Base-by-base conservation (phyloP, 2,329 filamentous ascomycete species). In the Boeremia exigua region DNA sequence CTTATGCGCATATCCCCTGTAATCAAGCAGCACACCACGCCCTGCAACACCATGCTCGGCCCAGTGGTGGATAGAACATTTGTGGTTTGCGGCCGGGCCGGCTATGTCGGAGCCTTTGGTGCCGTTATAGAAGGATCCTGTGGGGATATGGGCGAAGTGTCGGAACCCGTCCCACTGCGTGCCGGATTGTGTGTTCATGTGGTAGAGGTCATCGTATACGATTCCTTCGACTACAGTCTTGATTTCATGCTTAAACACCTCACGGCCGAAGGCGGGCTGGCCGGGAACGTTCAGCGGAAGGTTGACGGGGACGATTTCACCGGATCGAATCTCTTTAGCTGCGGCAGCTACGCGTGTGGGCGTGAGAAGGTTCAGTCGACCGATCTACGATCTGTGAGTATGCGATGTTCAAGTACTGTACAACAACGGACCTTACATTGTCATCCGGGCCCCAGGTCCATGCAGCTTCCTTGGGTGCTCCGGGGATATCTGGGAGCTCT, bases 371-470 rank as follows among this genome's bases (percentile, higher is more conserved):
- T 86, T 86, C 38, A 86, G 65, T 39, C 84, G 77, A 11, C 81
- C 81, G 47, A 80, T 72, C 77, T 74, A 71, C 66, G 65, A 70
- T 38, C 30, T 9, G 23, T 36, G 27, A 57, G 34, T 19, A 38
- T 40, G 10, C 25, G 15, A 15, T 29, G 2, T 25, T 19, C 17
- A 14, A 15, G 10, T 2, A 4, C n/a, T 36, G 10, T 23, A 23
- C 19, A 23, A 23, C 0, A 10, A 7, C 7, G 2, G 4, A 10
- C 45, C 63, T n/a, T 60, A 84, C 78, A 60, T 78, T 74, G 61
- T 85, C 84, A 65, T 84, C 76, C 36, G 82, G 75, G 11, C 84
- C 84, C 84, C 84, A 86, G 25, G 85, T 81, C 84, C 84, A 87
- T 15, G 84, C 83, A 15, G 84, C 83, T 27, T 78, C 82, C 15